Conservation (phyloP, 768 basidiomycete genomes). For the Collybiopsis luxurians region DNA sequence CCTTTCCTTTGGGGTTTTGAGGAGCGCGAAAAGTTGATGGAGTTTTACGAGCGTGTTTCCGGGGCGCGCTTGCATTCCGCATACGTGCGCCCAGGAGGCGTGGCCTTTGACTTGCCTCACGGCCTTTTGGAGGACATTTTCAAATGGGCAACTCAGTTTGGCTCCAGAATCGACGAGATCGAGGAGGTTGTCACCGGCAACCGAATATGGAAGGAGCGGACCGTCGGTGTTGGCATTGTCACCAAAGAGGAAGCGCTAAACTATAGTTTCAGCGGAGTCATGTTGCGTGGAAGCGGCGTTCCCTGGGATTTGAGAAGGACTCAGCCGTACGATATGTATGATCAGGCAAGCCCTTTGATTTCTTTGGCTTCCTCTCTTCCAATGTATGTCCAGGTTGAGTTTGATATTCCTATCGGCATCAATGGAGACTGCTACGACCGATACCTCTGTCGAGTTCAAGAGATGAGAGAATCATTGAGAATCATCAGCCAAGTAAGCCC, state of each 20-base stretch:
- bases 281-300: conserved; percentile 91
- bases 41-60: conserved; percentile 99
- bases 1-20: conserved; percentile 99
- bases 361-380: neutral
- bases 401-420: conserved; percentile 94
- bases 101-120: conserved; percentile 96
- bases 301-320: conserved; percentile 95
- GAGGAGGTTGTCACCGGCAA: conserved; percentile 98
- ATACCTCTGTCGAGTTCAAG: conserved; percentile 96
- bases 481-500: conserved; percentile 73
- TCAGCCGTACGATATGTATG: conserved; percentile 94
- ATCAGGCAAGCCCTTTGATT: conserved; percentile 52
- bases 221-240: conserved; percentile 85
- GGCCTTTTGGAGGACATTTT: conserved; percentile 99
- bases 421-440: conserved; percentile 98
- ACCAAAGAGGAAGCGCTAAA: conserved; percentile 90
- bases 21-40: conserved; percentile 99
- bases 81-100: conserved; percentile 97
- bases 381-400: conserved; percentile 71
- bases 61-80: conserved; percentile 96
- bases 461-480: conserved; percentile 91
- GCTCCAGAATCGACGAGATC: conserved; percentile 89
- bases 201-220: conserved; percentile 97
- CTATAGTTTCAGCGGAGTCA: conserved; percentile 94
- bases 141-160: conserved; percentile 96